Percentiles rank a stretch among this genome's conserved stretches.
phyloP scores from a whole-genome alignment of 441 rosid species.

The Pelargonium cotyledonis region DNA sequence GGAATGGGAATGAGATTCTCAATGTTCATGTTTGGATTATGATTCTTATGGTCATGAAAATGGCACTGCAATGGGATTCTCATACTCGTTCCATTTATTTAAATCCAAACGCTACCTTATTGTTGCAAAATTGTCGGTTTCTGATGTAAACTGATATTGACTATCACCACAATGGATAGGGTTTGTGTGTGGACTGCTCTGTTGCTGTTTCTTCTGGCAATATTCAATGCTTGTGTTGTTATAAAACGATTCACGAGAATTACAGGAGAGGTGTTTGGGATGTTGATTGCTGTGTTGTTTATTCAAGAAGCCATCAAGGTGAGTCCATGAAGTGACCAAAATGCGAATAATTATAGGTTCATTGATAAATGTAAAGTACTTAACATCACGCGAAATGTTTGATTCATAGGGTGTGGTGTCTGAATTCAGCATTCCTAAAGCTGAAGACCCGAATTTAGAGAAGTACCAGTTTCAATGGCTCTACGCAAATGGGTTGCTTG shows the following conservation, averaged over 20 bases:
- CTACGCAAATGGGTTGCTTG: slow-evolving; percentile 68
- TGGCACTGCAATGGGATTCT: too few relatives aligned
- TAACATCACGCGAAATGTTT: neutral
- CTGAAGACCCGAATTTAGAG: slow-evolving; percentile 41
- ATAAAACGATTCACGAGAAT: slow-evolving; percentile 69
- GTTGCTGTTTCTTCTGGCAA: slow-evolving; percentile 57
- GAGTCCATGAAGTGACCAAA: slow-evolving; percentile 1
- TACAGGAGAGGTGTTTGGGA: slow-evolving; percentile 84
- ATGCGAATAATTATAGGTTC: neutral
- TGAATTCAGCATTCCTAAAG: slow-evolving; percentile 55
- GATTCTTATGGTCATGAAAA: too few relatives aligned
- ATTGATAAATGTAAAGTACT: slow-evolving; percentile 3
- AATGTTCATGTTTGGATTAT: too few relatives aligned
- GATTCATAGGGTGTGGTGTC: slow-evolving; percentile 54
- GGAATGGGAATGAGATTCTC: slow-evolving; percentile 10
- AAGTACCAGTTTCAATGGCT: slow-evolving; percentile 62
- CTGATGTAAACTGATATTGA: neutral
- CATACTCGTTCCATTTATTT: too few relatives aligned
- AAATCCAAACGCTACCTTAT: too few relatives aligned
- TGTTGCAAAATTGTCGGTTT: neutral
- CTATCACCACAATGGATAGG: slow-evolving; percentile 33
- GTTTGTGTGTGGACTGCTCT: slow-evolving; percentile 81
- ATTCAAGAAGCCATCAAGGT: slow-evolving; percentile 85
- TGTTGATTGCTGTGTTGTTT: slow-evolving; percentile 78
- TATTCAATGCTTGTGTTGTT: slow-evolving; percentile 56